Conservation (phyloP, 2,329 filamentous ascomycete species). For the Penicillium freii region DNA sequence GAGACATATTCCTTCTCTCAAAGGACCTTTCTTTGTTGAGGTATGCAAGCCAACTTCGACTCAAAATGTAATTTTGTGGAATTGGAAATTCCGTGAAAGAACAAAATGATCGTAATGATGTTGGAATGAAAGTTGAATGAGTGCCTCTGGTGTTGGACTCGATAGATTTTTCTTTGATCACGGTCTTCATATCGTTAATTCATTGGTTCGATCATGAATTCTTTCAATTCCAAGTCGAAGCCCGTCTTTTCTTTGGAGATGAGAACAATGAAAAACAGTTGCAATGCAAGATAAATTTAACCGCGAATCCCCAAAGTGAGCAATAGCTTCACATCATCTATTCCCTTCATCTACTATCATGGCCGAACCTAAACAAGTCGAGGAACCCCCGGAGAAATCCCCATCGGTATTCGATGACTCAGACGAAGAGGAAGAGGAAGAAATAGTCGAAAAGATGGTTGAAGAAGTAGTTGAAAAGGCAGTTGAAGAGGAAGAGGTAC, state of each 20-base stretch:
- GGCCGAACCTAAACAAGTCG: background rate
- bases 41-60: background rate
- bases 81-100: background rate
- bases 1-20: background rate
- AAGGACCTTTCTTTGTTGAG: background rate
- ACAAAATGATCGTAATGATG: background rate
- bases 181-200: background rate
- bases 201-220: background rate
- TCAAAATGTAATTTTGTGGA: background rate
- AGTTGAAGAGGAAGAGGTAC: no score
- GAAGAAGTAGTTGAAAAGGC: background rate
- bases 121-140: background rate
- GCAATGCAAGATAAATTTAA: background rate
- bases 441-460: background rate
- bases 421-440: background rate
- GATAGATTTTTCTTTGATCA: background rate
- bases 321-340: background rate
- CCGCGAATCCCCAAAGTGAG: background rate
- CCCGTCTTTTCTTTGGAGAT: background rate
- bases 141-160: background rate
- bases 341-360: background rate
- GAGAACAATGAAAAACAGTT: background rate
- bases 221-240: background rate
- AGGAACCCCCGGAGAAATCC: background rate
- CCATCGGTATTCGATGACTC: no score